Base-by-base conservation (phyloP, 352 stramenopile species). In the Pythium rishiriense region DNA sequence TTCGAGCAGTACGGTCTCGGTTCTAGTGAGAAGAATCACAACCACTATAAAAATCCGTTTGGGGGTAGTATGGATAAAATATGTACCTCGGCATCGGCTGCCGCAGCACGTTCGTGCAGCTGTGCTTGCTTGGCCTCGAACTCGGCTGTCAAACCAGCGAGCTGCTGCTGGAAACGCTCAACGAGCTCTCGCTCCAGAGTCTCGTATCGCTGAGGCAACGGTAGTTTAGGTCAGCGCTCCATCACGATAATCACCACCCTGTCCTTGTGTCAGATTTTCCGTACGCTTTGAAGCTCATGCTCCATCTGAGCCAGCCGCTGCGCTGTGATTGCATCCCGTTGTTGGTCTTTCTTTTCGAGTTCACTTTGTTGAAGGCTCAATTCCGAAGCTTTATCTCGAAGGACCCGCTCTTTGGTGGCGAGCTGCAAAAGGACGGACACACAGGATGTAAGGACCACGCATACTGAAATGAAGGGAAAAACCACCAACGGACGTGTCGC, bases 341-440 rank as follows among this genome's bases (percentile, higher is more conserved):
- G 28, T 3, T 10, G 0, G 3, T 63, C 35, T 15, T 50, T 63
- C 11, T 43, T 35, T 17, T 76, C 46, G 14, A 78, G 57, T 1
- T 66, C 39, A 1, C 8, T 22, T n/a, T 74, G 54, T 22, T 81
- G 52, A 10, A 45, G 59, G 1, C 47, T n/a, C 19, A 86, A 49
- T 24, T 79, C 77, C 1, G 55, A 53, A 29, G 68, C 73, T 46
- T 83, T 78, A n/a, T 83, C 75, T 1, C 68, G 64, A 15, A 83
- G 64, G 12, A 79, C 64, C n/a, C 77, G 77, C 41, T 86, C 70
- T 58, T 81, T 86, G 15, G 64, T 59, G 43, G 54, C 58, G 0
- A 86, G 26, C 75, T 86, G 28, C 19, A 41, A 25, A 35, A 48
- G n/a, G n/a, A n/a, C 29, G 15, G 19, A 41, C 11, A 37, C 14